Evolutionary conservation across 345 rosid species (phyloP).

Genomic region (Eucalyptus camaldulensis): DNA sequence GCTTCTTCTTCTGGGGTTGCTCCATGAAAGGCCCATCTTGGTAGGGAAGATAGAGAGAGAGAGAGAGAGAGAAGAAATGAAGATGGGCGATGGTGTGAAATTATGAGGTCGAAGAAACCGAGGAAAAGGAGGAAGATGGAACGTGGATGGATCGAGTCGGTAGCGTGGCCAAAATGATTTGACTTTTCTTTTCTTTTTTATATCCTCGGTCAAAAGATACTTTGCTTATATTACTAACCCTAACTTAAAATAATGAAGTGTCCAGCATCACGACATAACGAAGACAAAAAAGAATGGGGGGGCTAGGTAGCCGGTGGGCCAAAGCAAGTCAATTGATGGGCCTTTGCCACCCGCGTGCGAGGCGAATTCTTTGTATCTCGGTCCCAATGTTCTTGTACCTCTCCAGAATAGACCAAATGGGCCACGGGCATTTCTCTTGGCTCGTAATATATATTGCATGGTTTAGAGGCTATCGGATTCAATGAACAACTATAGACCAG

Average conservation of each 20-base stretch:
- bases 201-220: not conserved
- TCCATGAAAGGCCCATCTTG: slow-evolving; percentile 68
- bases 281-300: not conserved
- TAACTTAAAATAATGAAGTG: not conserved
- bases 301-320: not conserved
- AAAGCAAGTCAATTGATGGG: too few relatives aligned
- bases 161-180: not conserved
- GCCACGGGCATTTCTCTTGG: not conserved
- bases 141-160: not conserved
- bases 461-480: not conserved
- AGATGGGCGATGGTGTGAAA: not conserved
- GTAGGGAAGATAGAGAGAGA: not conserved
- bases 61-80: not conserved
- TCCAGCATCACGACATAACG: not conserved
- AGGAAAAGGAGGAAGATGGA: not conserved
- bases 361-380: too few relatives aligned
- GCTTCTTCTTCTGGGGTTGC: slow-evolving; percentile 49
- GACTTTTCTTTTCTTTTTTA: not conserved
- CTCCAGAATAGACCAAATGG: not conserved
- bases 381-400: too few relatives aligned
- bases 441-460: not conserved
- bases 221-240: not conserved
- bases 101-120: not conserved
- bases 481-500: not conserved
- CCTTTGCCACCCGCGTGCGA: too few relatives aligned